Base-by-base conservation (phyloP, 768 basidiomycete species). In the Tephrocybe sp. region DNA sequence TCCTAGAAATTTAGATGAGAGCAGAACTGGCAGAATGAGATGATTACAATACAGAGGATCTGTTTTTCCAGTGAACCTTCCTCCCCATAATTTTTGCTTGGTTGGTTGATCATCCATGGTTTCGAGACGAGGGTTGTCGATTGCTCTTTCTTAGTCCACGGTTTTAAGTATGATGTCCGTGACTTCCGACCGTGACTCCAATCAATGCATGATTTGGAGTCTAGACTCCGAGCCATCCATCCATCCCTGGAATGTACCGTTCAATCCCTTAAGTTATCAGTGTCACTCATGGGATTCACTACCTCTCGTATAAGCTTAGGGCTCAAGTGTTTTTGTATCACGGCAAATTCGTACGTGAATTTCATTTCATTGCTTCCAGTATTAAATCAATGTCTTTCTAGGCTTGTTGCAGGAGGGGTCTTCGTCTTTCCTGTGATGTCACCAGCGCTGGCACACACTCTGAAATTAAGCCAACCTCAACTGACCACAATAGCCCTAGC, bases 21-120 rank as follows among this genome's bases (percentile, higher is more conserved):
- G 34, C 12, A 30, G 15, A n/a, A 29, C 31, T 11, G 41, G 33
- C 16, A 42, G 36, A 21, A 42, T 37, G 18, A 30, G 16, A 39
- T 23, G 34, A 29, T 69, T 82, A n/a, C n/a, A n/a, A 53, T 67
- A 89, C 89, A 92, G 66, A 24, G 91, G 94, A 67, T 97, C 94
- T 0, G 91, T 92, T 57, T 82, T 83, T 40, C 91, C 91, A 11
- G 89, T 91, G 62, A 94, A 94, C 27, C 92, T 74, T 12, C 91
- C 91, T 11, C 91, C 90, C 90, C 90, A 92, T 63, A 92, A 68
- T 64, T 91, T 91, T 68, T 89, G 84, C 52, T 74, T 74, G 16
- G 73, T 72, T 27, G 75, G 72, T 58, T 65, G 60, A 21, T 68
- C 66, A 15, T 68, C 50, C 73, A 75, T 75, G 25, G 29, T 47